Evolutionary conservation across 495 filamentous ascomycete species (phyloP).

Genomic region (Aspergillus conjunctus): DNA sequence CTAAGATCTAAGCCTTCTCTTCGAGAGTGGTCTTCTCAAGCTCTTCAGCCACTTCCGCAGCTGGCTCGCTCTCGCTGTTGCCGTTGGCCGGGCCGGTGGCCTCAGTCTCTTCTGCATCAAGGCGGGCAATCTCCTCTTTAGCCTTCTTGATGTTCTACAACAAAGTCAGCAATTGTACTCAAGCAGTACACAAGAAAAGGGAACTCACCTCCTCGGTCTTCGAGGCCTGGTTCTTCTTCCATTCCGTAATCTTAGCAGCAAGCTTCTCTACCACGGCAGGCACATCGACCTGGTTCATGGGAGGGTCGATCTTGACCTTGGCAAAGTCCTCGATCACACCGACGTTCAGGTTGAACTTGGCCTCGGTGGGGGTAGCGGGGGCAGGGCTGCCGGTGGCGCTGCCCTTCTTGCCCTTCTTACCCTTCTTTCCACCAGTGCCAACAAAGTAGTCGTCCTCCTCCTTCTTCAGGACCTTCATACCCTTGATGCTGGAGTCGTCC

Average conservation of each 20-base stretch:
- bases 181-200: not conserved
- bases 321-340: conserved; percentile 87
- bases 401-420: conserved; percentile 86
- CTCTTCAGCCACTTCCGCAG: conserved; percentile 57
- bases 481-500: conserved; percentile 75
- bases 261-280: conserved; percentile 80
- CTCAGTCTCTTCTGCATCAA: conserved; percentile 57
- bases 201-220: conserved; percentile 86
- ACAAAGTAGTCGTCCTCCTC: conserved; percentile 87
- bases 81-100: conserved; percentile 50
- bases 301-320: conserved; percentile 81
- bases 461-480: conserved; percentile 75
- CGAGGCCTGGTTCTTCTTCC: conserved; percentile 86
- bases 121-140: conserved; percentile 65
- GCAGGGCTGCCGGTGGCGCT: conserved; percentile 48
- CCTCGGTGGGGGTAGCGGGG: conserved; percentile 44
- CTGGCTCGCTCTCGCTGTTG: conserved; percentile 62
- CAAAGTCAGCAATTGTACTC: conserved; percentile 21
- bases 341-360: conserved; percentile 84
- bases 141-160: conserved; percentile 71
- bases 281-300: conserved; percentile 81
- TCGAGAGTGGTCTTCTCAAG: conserved; percentile 61
- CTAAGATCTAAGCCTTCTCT: conserved; percentile 50
- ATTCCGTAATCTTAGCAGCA: conserved; percentile 85
- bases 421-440: conserved; percentile 80